phyloP scores from a whole-genome alignment of 2,329 filamentous ascomycete genomes.

The Mollisia scopiformis region DNA sequence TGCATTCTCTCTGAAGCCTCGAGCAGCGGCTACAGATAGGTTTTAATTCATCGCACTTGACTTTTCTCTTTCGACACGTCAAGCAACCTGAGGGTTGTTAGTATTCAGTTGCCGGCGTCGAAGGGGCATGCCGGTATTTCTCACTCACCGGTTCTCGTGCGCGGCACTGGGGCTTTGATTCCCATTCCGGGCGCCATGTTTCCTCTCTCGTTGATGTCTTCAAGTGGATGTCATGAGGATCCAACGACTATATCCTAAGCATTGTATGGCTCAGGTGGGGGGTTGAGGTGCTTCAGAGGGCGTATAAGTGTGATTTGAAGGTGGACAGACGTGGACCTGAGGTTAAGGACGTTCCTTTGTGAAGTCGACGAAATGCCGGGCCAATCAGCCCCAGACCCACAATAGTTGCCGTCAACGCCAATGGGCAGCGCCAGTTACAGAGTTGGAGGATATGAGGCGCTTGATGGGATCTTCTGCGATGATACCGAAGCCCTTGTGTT shows the following conservation, averaged over 20 bases:
- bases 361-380: no score
- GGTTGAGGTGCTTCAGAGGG: neutral
- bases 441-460: no score
- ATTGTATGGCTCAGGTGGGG: neutral
- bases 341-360: no score
- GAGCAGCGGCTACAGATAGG: slow-evolving; percentile 56
- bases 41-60: slow-evolving; percentile 72
- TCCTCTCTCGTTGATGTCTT: neutral
- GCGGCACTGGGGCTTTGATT: slow-evolving; percentile 34
- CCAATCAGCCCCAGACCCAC: no score
- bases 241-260: neutral
- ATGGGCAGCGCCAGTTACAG: no score
- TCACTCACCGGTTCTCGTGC: slow-evolving; percentile 33
- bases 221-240: neutral
- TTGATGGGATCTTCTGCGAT: no score
- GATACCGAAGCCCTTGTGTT: no score
- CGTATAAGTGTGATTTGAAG: neutral
- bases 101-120: neutral
- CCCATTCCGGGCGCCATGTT: slow-evolving; percentile 35
- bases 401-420: no score
- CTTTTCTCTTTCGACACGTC: slow-evolving; percentile 69
- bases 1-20: slow-evolving; percentile 32
- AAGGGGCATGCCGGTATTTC: no score
- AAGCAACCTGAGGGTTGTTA: slow-evolving; percentile 52
- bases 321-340: no score